These are phyloP conservation scores for Chrysoporthe deuterocubensis DNA, from an alignment of 2,329 filamentous ascomycete genomes.

Conservation along the genomic window DNA sequence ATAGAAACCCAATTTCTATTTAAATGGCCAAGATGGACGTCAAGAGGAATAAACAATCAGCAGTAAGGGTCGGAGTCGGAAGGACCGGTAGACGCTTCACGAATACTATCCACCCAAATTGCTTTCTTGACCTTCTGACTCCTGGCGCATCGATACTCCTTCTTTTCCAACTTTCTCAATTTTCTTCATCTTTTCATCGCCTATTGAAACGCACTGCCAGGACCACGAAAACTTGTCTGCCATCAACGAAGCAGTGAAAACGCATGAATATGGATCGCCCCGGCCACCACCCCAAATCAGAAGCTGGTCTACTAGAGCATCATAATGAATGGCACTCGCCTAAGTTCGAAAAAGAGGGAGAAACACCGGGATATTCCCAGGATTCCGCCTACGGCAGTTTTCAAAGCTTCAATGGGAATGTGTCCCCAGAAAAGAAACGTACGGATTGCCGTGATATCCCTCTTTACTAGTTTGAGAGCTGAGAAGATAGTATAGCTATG, in stretches of 20 bases:
- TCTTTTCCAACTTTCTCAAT: neutral
- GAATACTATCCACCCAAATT: neutral
- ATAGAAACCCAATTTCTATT: neutral
- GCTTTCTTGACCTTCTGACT: neutral
- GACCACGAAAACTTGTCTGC: neutral
- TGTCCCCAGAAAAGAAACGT: neutral
- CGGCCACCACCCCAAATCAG: neutral
- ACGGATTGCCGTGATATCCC: neutral
- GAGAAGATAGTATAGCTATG: too few species aligned
- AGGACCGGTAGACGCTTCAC: neutral
- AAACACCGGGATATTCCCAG: neutral
- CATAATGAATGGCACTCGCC: neutral
- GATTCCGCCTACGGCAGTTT: neutral
- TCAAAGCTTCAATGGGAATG: neutral
- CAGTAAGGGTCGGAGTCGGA: neutral
- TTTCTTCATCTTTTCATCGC: neutral
- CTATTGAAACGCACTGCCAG: neutral
- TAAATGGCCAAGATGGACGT: neutral
- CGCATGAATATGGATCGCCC: neutral
- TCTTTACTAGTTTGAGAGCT: too few species aligned
- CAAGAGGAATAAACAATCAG: neutral
- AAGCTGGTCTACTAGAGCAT: neutral
- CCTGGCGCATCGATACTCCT: neutral
- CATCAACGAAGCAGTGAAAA: neutral
- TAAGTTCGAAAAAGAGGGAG: neutral